A percentile compares a stretch with the other conserved stretches of the same genome.
phyloP scores from a whole-genome alignment of 805 yeast genomes.

The Yamadazyma sp. region DNA sequence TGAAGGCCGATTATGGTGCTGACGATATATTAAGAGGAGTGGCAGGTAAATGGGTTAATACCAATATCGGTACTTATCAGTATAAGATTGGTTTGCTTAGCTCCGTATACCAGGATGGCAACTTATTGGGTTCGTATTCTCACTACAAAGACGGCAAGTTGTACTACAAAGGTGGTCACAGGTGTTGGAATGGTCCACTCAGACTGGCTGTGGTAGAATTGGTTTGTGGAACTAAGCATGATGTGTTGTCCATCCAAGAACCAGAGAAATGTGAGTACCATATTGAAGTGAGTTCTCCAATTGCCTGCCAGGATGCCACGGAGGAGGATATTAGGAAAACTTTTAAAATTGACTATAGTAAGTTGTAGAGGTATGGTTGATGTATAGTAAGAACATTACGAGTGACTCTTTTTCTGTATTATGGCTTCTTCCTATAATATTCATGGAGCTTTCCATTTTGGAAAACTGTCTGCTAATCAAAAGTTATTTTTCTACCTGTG shows the following conservation, averaged over 20 bases:
- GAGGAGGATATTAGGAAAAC: slow-evolving; percentile 27
- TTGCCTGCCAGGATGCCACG: slow-evolving; percentile 40
- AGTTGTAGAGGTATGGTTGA: slow-evolving; percentile 14
- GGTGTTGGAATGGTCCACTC: slow-evolving; percentile 93
- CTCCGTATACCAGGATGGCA: slow-evolving; percentile 53
- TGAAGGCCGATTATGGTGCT: slow-evolving; percentile 51
- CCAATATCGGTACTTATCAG: slow-evolving; percentile 65
- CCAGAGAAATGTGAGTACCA: slow-evolving; percentile 85
- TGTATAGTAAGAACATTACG: too few relatives aligned
- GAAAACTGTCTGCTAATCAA: too few relatives aligned
- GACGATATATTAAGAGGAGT: slow-evolving; percentile 64
- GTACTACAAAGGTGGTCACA: slow-evolving; percentile 62
- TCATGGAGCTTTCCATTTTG: too few relatives aligned
- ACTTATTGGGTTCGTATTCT: slow-evolving; percentile 50
- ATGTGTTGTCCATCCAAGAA: slow-evolving; percentile 70
- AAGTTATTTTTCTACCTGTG: slow-evolving; percentile 80
- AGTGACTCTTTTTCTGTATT: too few relatives aligned
- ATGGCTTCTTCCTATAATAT: too few relatives aligned
- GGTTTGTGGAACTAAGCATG: slow-evolving; percentile 61
- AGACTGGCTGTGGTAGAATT: slow-evolving; percentile 67
- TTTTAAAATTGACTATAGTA: slow-evolving; percentile 28
- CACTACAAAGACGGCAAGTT: slow-evolving; percentile 24
- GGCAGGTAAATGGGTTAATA: slow-evolving; percentile 46
- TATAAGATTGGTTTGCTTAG: slow-evolving; percentile 64
- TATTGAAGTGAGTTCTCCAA: slow-evolving; percentile 48